Evolutionary conservation across 352 stramenopile genomes (phyloP).

Genomic region (Plasmopara halstedii): DNA sequence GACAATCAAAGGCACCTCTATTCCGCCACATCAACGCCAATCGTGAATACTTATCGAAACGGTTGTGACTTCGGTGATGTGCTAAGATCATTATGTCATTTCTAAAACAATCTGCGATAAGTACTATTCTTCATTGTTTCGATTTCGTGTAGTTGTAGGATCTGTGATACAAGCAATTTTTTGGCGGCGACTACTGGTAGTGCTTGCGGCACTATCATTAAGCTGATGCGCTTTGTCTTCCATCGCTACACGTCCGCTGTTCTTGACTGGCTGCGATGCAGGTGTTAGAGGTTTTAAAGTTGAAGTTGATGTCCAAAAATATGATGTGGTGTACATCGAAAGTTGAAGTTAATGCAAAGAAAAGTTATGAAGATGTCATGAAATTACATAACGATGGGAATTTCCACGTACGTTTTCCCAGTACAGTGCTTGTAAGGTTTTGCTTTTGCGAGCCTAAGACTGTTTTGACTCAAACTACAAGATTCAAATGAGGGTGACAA

Average conservation of each 20-base stretch:
- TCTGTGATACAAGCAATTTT: background rate
- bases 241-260: background rate
- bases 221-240: background rate
- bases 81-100: too few relatives aligned
- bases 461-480: too few relatives aligned
- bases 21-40: constrained; percentile 39
- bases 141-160: constrained; percentile 4
- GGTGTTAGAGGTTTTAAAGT: background rate
- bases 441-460: too few relatives aligned
- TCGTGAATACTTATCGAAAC: constrained; percentile 26
- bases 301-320: background rate
- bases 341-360: too few relatives aligned
- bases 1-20: constrained; percentile 18
- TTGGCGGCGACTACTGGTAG: background rate
- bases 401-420: too few relatives aligned
- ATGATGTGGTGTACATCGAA: constrained; percentile 14
- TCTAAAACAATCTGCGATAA: too few relatives aligned
- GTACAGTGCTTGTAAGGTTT: too few relatives aligned
- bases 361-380: too few relatives aligned
- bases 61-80: constrained; percentile 8
- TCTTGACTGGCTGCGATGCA: background rate
- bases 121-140: constrained; percentile 1
- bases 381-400: too few relatives aligned
- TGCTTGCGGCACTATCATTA: background rate
- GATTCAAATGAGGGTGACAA: constrained; percentile 14